Base-by-base conservation (phyloP, 345 rosid species). In the Lenwebbia sp. region DNA sequence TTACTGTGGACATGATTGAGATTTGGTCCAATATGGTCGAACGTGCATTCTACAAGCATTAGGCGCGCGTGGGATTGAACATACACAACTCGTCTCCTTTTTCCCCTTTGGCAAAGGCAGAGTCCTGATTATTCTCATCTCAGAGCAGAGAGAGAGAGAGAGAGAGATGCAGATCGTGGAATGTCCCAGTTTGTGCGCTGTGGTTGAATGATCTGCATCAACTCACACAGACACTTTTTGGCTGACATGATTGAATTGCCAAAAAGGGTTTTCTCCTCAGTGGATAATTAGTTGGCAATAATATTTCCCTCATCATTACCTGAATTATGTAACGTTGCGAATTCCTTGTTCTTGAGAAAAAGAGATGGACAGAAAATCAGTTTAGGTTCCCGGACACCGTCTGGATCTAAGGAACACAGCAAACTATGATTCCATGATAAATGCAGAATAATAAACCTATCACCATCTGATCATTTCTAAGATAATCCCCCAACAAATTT, bases 241-340 rank as follows among this genome's bases (percentile, higher is more conserved):
- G 84, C 90, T 88, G 96, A 91, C 92, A 89, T 92, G 94, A 92
- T 92, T 90, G 93, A 88, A 85, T 88, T 88, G 86, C 88, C 87
- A 88, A 92, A 89, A 89, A 82, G 85, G 84, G 51, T 37, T 23
- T 81, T 50, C 87, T 86, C 89, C 90, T 85, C 87, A 89, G 96
- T 94, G 96, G 94, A 92, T 92, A 90, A 89, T 92, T 92, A 90
- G 94, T 86, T 92, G 96, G 92, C 94, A 94, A 94, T 92, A 84
- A 92, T 92, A 92, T 91, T 89, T 85, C 51, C 83, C 89, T 91
- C 89, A 93, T 93, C 90, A 92, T 89, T 25, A 58, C 28, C 83
- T 83, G 53, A 83, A 83, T 22, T 85, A 85, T 76, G 26, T 30
- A 44, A 51, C 55, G 53, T 54, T 47, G 40, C 17, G 37, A 37